phyloP scores from a whole-genome alignment of 78 protist species.

The Dictyostelium purpureum region DNA sequence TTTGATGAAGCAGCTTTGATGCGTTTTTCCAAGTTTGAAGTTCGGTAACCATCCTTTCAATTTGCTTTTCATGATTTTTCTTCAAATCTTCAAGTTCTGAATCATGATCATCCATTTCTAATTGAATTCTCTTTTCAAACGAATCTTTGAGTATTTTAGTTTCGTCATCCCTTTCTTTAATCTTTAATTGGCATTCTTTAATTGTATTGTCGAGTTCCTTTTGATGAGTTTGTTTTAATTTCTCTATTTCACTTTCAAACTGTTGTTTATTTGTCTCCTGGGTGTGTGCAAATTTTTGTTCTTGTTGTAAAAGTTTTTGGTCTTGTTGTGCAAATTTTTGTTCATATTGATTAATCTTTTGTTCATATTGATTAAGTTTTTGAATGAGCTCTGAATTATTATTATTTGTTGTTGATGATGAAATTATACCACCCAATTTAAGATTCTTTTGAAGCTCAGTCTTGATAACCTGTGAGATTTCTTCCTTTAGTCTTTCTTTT shows the following conservation, averaged over 20 bases:
- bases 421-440: background rate
- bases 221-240: background rate
- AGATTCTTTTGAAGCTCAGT: background rate
- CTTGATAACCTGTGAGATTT: background rate
- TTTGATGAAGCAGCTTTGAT: too few species aligned
- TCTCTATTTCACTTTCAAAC: background rate
- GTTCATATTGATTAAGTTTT: background rate
- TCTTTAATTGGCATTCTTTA: background rate
- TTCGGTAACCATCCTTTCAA: too few species aligned
- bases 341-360: background rate
- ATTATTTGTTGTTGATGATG: too few species aligned
- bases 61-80: background rate
- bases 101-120: background rate
- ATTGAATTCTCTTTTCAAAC: slow-evolving; percentile 1
- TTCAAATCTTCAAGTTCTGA: background rate
- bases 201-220: background rate
- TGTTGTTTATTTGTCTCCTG: background rate
- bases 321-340: background rate
- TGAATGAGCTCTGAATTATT: too few species aligned
- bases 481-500: background rate
- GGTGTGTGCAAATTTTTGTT: background rate
- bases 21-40: too few species aligned
- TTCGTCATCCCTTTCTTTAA: background rate
- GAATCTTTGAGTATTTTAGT: background rate
- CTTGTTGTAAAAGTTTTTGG: background rate